Percentiles rank a stretch among this genome's conserved stretches.
Conservation (phyloP, 179 eudicot species). For the Spergularia azorica region DNA sequence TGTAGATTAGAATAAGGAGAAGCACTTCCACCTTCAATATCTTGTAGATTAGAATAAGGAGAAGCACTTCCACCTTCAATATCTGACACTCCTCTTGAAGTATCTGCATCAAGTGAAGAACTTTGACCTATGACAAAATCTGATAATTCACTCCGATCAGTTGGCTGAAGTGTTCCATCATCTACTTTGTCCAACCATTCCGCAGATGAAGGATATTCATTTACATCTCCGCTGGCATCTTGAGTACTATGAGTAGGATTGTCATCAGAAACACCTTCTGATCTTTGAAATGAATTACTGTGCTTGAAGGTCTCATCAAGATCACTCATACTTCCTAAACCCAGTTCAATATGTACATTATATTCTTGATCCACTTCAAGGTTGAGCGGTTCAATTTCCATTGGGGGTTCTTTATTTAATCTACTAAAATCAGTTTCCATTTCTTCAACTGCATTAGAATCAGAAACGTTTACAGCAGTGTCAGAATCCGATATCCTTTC, state of each 20-base stretch:
- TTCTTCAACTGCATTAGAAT: slow-evolving; percentile 12
- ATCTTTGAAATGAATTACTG: slow-evolving; percentile 16
- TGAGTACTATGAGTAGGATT: background rate
- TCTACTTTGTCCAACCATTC: slow-evolving; percentile 18
- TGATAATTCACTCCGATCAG: slow-evolving; percentile 18
- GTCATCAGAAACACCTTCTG: slow-evolving; percentile 9
- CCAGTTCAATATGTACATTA: slow-evolving; percentile 13
- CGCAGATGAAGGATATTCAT: slow-evolving; percentile 10
- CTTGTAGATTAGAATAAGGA: too few relatives aligned
- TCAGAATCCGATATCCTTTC: slow-evolving; percentile 22
- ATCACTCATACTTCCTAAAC: slow-evolving; percentile 1
- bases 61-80: too few relatives aligned
- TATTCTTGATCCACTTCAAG: slow-evolving; percentile 20
- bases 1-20: slow-evolving; percentile 15
- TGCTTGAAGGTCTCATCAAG: slow-evolving; percentile 13
- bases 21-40: too few relatives aligned
- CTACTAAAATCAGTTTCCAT: slow-evolving; percentile 14
- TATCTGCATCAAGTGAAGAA: slow-evolving; percentile 1
- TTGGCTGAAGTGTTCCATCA: slow-evolving; percentile 5
- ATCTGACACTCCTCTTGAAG: slow-evolving; percentile 2
- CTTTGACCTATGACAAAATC: slow-evolving; percentile 6
- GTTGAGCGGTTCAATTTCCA: slow-evolving; percentile 5
- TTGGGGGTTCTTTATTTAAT: slow-evolving; percentile 18
- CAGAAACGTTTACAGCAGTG: slow-evolving; percentile 22
- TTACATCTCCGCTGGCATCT: slow-evolving; percentile 16